Evolutionary conservation across 2,329 filamentous ascomycete species (phyloP).

Genomic region (Ramularia endophylla): DNA sequence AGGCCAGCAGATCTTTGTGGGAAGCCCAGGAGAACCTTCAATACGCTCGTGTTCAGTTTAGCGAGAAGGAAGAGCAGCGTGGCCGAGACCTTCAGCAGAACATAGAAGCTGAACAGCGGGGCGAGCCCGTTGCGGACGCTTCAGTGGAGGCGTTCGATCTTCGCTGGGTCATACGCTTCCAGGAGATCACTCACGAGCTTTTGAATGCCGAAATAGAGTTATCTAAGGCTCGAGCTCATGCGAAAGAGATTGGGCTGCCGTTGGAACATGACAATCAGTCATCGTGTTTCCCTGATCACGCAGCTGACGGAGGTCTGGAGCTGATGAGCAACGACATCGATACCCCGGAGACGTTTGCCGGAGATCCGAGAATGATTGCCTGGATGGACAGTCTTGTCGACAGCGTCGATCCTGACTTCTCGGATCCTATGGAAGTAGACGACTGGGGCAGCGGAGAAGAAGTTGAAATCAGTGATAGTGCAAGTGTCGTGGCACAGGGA

Average conservation of each 20-base stretch:
- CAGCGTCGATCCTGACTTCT: not conserved
- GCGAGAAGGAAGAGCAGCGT: not conserved
- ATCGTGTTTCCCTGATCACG: conserved; percentile 5
- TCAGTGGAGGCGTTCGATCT: conserved; percentile 3
- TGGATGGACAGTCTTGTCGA: not conserved
- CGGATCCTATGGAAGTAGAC: not conserved
- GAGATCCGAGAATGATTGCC: not conserved
- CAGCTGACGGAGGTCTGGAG: not conserved
- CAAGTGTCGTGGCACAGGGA: not conserved
- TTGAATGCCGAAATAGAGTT: conserved; percentile 4
- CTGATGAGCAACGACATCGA: not conserved
- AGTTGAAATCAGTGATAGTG: not conserved
- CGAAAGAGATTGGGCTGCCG: not conserved
- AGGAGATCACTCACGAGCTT: conserved; percentile 5
- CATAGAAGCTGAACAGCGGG: not conserved
- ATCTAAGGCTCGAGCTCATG: not conserved
- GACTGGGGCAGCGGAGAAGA: not conserved
- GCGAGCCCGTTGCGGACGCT: not conserved
- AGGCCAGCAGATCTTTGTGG: not conserved
- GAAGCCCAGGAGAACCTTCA: not conserved
- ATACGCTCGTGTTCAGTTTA: not conserved
- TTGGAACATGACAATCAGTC: conserved; percentile 1
- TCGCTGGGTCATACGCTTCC: conserved; percentile 3
- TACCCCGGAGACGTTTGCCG: not conserved
- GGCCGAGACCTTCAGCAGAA: not conserved